Percentiles rank a stretch among this genome's conserved stretches.
Evolutionary conservation across 306 rosid genomes (phyloP).

Genomic region (Acmispon strigosus): DNA sequence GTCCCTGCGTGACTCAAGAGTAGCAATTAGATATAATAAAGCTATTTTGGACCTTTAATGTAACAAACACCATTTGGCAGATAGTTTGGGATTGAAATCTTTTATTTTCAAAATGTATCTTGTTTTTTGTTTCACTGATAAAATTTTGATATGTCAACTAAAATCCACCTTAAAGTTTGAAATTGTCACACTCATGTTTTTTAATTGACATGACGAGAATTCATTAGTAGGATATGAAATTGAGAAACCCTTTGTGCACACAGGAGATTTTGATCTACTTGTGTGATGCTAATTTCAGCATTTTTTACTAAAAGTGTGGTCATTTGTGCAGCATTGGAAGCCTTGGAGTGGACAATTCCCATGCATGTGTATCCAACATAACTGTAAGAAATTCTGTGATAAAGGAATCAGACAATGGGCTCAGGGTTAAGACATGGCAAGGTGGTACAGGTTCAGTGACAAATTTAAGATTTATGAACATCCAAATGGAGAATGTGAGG

Average conservation of each 20-base stretch:
- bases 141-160: no score
- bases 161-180: no score
- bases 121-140: no score
- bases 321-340: slow-evolving; percentile 77
- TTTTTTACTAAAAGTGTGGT: not conserved
- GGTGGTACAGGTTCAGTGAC: slow-evolving; percentile 83
- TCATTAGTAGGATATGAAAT: no score
- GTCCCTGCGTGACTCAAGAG: not conserved
- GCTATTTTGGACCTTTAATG: not conserved
- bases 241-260: no score
- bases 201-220: no score
- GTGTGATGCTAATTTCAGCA: not conserved
- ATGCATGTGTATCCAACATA: slow-evolving; percentile 85
- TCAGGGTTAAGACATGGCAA: slow-evolving; percentile 96
- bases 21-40: not conserved
- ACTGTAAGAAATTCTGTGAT: slow-evolving; percentile 60
- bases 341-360: slow-evolving; percentile 78
- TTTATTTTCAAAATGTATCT: not conserved
- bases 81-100: not conserved
- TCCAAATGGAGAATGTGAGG: slow-evolving; percentile 79
- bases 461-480: slow-evolving; percentile 53
- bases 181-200: no score
- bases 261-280: not conserved
- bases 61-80: no score
- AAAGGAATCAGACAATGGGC: slow-evolving; percentile 80